Evolutionary conservation across 1,284 basidiomycete genomes (phyloP), one percentile per base, ranked within the genome.

Genomic region (Melampsora americana): DNA sequence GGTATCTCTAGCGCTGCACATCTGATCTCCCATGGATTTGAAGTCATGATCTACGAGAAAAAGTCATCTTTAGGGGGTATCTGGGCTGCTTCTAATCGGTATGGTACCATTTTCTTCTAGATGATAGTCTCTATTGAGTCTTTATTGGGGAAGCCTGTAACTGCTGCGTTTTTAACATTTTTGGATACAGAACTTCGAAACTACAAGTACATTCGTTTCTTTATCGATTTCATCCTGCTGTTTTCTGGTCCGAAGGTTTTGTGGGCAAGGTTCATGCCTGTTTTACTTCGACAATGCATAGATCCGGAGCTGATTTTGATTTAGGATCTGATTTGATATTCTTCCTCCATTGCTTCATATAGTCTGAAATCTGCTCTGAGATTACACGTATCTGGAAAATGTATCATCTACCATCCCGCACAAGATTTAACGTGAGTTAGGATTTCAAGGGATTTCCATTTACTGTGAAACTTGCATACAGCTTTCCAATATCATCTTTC

Each of bases 161-260:
- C 18, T 28, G 14, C 23, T 18, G 16, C 9, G 18, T 62, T 5
- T n/a, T 35, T 20, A 18, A 28, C 18, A 28, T 9, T 62, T n/a
- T 32, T 18, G 16, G 7, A 6, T 28, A 11, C 23, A 62, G 60
- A 28, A 62, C 60, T 28, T 62, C 60, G 5, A 26, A 26, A 28
- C 28, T 62, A 20, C 60, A 62, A 35, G 6, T 62, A 18, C 16
- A 26, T 35, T 62, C 60, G 30, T 28, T 62, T 28, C 9, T 62
- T 26, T 62, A 62, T 62, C 23, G 30, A 35, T 62, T 62, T 62
- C 60, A 62, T 62, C 60, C 60, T 62, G 18, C 60, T 62, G 60
- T 62, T 28, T 28, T 62, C 18, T 62, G 60, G 60, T 62, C 60
- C 9, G 16, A 26, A 26, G 23, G 6, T 0, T 28, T 11, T 62